Evolutionary conservation across 2,329 filamentous ascomycete genomes (phyloP).

Genomic region (Colletotrichum liriopes): DNA sequence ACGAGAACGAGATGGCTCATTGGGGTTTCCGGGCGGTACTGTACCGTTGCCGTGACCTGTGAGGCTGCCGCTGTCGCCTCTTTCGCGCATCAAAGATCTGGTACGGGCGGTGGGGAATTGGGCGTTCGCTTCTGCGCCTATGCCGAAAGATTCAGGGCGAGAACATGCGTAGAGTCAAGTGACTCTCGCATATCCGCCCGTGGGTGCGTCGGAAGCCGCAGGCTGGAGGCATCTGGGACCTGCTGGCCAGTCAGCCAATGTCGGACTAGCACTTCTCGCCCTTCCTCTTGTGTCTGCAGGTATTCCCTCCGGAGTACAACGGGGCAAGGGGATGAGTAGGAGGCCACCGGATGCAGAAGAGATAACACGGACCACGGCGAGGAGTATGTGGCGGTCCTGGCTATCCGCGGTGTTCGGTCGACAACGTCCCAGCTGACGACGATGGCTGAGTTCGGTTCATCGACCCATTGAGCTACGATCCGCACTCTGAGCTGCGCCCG

Average conservation of each 20-base stretch:
- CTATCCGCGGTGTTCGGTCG: neutral
- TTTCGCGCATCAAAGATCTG: constrained; percentile 8
- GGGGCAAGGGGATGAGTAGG: neutral
- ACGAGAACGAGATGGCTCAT: neutral
- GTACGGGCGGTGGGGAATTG: neutral
- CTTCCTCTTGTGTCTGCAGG: neutral
- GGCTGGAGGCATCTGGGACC: neutral
- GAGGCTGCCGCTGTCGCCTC: constrained; percentile 10
- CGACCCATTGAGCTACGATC: constrained; percentile 17
- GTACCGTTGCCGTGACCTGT: neutral
- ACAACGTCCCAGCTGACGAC: neutral
- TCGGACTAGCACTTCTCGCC: neutral
- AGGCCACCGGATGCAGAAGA: constrained; percentile 1
- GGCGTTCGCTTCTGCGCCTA: constrained; percentile 31
- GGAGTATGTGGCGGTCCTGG: neutral
- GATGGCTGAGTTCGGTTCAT: constrained; percentile 13
- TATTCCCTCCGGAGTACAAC: neutral
- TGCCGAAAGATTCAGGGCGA: constrained; percentile 12
- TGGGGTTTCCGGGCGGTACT: constrained; percentile 21
- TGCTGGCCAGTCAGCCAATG: constrained; percentile 4
- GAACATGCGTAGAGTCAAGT: constrained; percentile 35
- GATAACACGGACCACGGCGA: neutral
- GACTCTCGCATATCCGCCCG: constrained; percentile 23
- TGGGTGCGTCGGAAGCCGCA: constrained; percentile 6
- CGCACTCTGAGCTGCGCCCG: constrained; percentile 18